Percentiles rank a stretch among this genome's conserved stretches.
These are phyloP conservation scores for Sapria himalayana DNA, from an alignment of 345 rosid species.

Conservation along the genomic window DNA sequence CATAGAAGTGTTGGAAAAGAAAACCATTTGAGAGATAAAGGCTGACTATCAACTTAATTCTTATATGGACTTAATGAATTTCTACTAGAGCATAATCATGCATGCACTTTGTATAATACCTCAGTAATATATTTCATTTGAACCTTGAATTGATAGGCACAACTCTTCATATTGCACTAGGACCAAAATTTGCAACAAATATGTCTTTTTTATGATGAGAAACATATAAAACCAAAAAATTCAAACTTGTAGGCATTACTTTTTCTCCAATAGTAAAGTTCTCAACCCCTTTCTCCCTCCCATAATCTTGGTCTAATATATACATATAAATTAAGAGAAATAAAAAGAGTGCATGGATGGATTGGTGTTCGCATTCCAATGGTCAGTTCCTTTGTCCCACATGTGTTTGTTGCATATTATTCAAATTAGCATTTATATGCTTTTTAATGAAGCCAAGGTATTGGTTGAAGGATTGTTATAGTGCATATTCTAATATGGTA, in stretches of 20 bases:
- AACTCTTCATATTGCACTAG: slow-evolving; percentile 40
- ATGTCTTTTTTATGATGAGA: slow-evolving; percentile 13
- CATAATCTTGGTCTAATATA: too few species aligned
- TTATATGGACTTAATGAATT: too few species aligned
- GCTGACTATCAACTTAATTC: slow-evolving; percentile 34
- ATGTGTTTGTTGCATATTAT: too few species aligned
- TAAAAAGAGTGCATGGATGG: too few species aligned
- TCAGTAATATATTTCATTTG: slow-evolving; percentile 47
- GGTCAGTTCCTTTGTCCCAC: too few species aligned
- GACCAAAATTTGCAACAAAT: slow-evolving; percentile 35
- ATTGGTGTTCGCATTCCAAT: too few species aligned
- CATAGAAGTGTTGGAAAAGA: slow-evolving; percentile 44
- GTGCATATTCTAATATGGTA: too few species aligned
- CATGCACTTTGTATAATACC: slow-evolving; percentile 34
- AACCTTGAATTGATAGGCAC: slow-evolving; percentile 53
- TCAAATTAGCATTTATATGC: too few species aligned
- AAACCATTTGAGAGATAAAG: slow-evolving; percentile 36
- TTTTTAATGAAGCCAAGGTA: too few species aligned
- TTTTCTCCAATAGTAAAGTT: slow-evolving; percentile 34
- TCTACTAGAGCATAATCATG: slow-evolving; percentile 24
- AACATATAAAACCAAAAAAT: slow-evolving; percentile 22
- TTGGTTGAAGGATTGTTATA: too few species aligned
- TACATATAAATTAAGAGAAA: too few species aligned
- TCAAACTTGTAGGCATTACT: slow-evolving; percentile 41
- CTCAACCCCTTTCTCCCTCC: slow-evolving; percentile 33